Percentiles rank a stretch among this genome's conserved stretches.
Evolutionary conservation across 2,329 filamentous ascomycete species (phyloP).

Genomic region (Fusarium pseudoanthophilum): DNA sequence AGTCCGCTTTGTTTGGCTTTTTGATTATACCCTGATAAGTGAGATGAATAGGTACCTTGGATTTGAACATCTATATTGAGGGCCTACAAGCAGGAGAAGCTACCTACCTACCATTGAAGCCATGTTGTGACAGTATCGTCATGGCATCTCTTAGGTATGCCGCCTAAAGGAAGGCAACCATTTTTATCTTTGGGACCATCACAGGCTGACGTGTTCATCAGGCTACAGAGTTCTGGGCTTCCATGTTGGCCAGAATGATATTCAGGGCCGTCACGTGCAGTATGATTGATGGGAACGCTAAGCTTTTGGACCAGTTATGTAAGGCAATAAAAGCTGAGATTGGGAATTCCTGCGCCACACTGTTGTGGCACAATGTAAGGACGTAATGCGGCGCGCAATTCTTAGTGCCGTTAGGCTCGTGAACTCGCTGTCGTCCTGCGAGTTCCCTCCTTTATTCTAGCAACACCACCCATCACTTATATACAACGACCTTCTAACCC

Average conservation of each 20-base stretch:
- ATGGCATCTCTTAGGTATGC: neutral
- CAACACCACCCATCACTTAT: slow-evolving; percentile 43
- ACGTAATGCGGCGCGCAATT: slow-evolving; percentile 41
- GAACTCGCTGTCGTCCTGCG: slow-evolving; percentile 47
- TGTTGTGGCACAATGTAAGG: slow-evolving; percentile 40
- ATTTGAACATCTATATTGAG: slow-evolving; percentile 2
- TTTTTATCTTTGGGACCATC: slow-evolving; percentile 24
- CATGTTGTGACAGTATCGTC: slow-evolving; percentile 1
- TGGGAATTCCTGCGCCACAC: slow-evolving; percentile 39
- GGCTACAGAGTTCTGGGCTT: slow-evolving; percentile 37
- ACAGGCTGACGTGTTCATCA: slow-evolving; percentile 39
- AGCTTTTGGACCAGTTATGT: neutral
- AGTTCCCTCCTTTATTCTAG: slow-evolving; percentile 47
- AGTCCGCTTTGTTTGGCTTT: neutral
- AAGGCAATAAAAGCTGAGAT: slow-evolving; percentile 1
- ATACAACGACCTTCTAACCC: slow-evolving; percentile 23
- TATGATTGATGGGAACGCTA: neutral
- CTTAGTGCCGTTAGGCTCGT: slow-evolving; percentile 48
- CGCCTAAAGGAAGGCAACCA: slow-evolving; percentile 25
- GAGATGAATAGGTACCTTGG: neutral
- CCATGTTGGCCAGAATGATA: slow-evolving; percentile 30
- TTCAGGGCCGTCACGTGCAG: slow-evolving; percentile 31
- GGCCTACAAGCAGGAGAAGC: neutral
- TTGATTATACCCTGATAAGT: neutral
- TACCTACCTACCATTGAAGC: neutral